phyloP scores from a whole-genome alignment of 768 basidiomycete genomes.

The Mrakia gelida region DNA sequence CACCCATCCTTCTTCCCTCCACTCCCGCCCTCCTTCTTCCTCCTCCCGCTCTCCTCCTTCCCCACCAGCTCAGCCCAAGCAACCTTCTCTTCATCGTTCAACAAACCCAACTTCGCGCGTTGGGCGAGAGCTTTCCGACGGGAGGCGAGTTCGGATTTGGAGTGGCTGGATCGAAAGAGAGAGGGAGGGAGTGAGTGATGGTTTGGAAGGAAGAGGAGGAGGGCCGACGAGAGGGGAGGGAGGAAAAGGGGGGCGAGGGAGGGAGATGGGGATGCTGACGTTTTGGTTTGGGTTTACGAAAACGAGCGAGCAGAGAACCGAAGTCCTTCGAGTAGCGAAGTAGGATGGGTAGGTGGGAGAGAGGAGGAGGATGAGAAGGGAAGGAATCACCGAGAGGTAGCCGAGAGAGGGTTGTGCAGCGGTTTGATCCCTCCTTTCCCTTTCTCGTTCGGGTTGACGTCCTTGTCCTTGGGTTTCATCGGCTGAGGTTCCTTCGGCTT shows the following conservation, averaged over 20 bases:
- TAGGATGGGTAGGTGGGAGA: background rate
- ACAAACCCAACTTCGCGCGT: conserved; percentile 37
- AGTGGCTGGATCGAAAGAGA: conserved; percentile 41
- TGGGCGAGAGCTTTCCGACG: conserved; percentile 13
- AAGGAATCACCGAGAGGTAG: conserved; percentile 24
- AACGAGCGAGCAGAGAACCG: conserved; percentile 35
- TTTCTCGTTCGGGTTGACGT: conserved; percentile 23
- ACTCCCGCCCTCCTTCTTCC: background rate
- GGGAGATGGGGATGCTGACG: background rate
- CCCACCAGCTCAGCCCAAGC: conserved; percentile 57
- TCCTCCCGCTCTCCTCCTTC: conserved; percentile 41
- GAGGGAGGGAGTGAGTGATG: conserved; percentile 50
- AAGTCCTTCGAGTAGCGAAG: conserved; percentile 17
- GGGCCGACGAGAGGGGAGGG: conserved; percentile 41
- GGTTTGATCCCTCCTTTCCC: conserved; percentile 12
- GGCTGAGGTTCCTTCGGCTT: conserved; percentile 49
- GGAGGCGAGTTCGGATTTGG: conserved; percentile 23
- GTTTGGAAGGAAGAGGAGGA: conserved; percentile 50
- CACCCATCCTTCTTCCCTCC: conserved; percentile 9
- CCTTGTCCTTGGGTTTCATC: conserved; percentile 17
- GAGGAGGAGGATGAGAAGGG: background rate
- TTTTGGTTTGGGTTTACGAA: background rate
- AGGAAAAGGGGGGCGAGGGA: background rate
- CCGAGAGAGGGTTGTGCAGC: conserved; percentile 3
- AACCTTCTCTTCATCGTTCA: conserved; percentile 63